phyloP scores from a whole-genome alignment of 2,329 filamentous ascomycete species.

The Aspergillus proliferans region DNA sequence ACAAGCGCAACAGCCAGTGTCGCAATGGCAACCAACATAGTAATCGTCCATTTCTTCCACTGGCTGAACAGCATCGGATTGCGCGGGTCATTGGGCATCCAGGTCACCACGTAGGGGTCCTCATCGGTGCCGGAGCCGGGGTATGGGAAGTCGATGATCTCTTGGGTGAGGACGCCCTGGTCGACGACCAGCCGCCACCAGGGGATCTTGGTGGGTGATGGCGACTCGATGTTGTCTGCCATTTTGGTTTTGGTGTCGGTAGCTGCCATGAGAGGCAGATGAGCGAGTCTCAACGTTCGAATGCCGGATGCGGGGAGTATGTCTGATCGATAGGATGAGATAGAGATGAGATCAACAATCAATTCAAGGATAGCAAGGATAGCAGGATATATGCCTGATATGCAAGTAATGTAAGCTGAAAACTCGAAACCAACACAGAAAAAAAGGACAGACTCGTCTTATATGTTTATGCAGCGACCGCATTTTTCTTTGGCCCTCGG shows the following conservation, averaged over 20 bases:
- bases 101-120: slow-evolving; percentile 40
- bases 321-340: too few species aligned
- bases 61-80: slow-evolving; percentile 34
- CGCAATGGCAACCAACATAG: slow-evolving; percentile 31
- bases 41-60: slow-evolving; percentile 37
- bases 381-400: too few species aligned
- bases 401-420: too few species aligned
- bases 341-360: too few species aligned
- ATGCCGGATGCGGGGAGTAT: too few species aligned
- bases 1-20: slow-evolving; percentile 40
- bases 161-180: slow-evolving; percentile 30
- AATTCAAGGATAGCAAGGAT: too few species aligned
- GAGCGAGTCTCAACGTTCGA: not conserved
- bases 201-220: slow-evolving; percentile 24
- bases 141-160: slow-evolving; percentile 26
- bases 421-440: too few species aligned
- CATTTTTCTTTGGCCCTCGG: too few species aligned
- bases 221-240: slow-evolving; percentile 23
- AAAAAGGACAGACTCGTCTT: too few species aligned
- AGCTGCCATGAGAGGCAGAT: slow-evolving; percentile 17
- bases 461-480: too few species aligned
- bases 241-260: slow-evolving; percentile 12
- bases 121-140: slow-evolving; percentile 36
- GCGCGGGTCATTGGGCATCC: slow-evolving; percentile 37
- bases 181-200: slow-evolving; percentile 29